Evolutionary conservation across 208 protist species (phyloP), one percentile per base, ranked within the genome.

Genomic region (Crithidia brevicula): DNA sequence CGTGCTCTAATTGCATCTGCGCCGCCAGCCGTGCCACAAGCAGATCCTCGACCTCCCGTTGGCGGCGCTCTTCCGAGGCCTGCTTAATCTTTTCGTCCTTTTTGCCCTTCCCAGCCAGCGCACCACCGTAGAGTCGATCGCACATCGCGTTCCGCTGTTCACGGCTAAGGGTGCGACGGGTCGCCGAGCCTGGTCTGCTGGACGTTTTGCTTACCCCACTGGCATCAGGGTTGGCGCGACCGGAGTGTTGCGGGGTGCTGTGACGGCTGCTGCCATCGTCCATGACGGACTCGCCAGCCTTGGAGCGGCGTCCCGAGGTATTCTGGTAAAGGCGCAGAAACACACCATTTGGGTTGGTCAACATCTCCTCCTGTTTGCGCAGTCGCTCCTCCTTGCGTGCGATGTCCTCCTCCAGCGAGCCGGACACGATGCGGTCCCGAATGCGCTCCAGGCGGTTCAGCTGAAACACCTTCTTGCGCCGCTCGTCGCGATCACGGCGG

Each of bases 251-350:
- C 16, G 43, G 46, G 3, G 47, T 57, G 42, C 67, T 58, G 43
- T 22, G 67, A 6, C 47, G 36, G 23, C 57, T 36, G 45, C 31
- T 57, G 15, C n/a, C 23, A 31, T 20, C 22, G 15, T 11, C 28
- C 38, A 31, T 31, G 2, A 30, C 59, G 2, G 57, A 69, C 56
- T 60, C 46, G 62, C 53, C 25, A 28, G n/a, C 7, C 7, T 28
- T 61, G 18, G 64, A 62, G 18, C 51, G 38, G 16, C 62, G 50
- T 11, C 38, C 34, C 15, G 50, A 43, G 38, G 34, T 73, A 47
- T 64, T 59, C 58, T 62, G 67, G 64, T 95, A 92, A 9, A 95
- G 74, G 1, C 89, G 86, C 28, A 84, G 50, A 72, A 87, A 95
- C 13, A 95, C 70, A 22, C 77, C 67, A 30, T 76, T 65, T 4